Evolutionary conservation across 768 basidiomycete genomes (phyloP).

Genomic region (Lactarius hengduanensis): DNA sequence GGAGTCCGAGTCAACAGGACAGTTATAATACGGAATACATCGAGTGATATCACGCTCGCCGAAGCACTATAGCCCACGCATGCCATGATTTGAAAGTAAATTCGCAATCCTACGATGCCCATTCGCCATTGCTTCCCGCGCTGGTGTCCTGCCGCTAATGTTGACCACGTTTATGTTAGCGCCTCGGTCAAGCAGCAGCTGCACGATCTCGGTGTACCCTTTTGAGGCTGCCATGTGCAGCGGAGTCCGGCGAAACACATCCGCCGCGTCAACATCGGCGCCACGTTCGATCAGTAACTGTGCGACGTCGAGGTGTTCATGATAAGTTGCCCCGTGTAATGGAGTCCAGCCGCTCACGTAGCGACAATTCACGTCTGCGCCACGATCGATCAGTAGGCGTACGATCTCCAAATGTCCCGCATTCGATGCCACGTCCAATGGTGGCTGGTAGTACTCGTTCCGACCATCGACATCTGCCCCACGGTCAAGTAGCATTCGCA

Average conservation of each 20-base stretch:
- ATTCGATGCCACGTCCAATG: not conserved
- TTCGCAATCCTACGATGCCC: not conserved
- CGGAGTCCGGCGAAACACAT: not conserved
- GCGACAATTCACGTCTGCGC: not conserved
- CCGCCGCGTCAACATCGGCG: not conserved
- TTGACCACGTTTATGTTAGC: not conserved
- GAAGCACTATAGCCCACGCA: not conserved
- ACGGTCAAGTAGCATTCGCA: not conserved
- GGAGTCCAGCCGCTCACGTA: rapidly evolving
- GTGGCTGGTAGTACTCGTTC: not conserved
- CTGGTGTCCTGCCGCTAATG: not conserved
- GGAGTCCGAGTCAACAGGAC: too few relatives aligned
- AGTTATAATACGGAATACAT: too few relatives aligned
- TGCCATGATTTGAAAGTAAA: not conserved
- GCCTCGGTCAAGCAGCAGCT: not conserved
- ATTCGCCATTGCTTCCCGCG: not conserved
- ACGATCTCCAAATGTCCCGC: not conserved
- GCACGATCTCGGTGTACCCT: not conserved
- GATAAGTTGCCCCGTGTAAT: not conserved
- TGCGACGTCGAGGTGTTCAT: not conserved
- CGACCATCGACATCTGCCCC: not conserved
- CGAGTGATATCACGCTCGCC: not conserved
- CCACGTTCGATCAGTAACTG: not conserved
- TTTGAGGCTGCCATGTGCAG: not conserved
- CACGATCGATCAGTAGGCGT: not conserved